Evolutionary conservation across 225 moss, liverwort and hornwort genomes (phyloP), one percentile per base, ranked within the genome.

Genomic region (Sphagnum tenellum): DNA sequence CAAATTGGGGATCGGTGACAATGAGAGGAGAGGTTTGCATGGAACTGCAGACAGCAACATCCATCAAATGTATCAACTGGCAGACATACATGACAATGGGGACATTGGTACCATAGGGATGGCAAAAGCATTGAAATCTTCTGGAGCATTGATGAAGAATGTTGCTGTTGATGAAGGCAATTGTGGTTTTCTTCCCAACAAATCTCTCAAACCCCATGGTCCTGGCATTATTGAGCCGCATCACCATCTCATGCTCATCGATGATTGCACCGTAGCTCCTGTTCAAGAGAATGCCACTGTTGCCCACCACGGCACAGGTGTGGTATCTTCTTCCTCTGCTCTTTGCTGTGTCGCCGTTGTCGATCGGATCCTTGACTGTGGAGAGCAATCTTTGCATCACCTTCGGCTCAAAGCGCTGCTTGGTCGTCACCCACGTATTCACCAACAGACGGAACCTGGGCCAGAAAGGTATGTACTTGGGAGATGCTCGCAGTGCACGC

Each of bases 81-180:
- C 65, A 66, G 3, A 66, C 44, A 45, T 66, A 66, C 54, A 66
- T 7, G 45, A 46, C 65, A 8, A 55, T 54, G 53, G 65, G 54
- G 4, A 66, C 65, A 45, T 9, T 4, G 11, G 45, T 10, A 10
- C 65, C 65, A 45, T 66, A 66, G 6, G 65, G 65, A 46, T 55
- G 65, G 55, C 65, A 66, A 5, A 45, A 8, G 65, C 65, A 66
- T 5, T 47, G 7, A 2, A 45, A 4, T 54, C 9, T 54, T 54
- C n/a, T 11, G 8, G 46, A 66, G 44, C 65, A 66, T 4, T 5
- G 5, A 46, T 66, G 65, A 11, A 66, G 65, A 55, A 66, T 55
- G 54, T 66, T 66, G 54, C 65, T 66, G 55, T 66, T 66, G 11
- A 66, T 12, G 54, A 66, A 66, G 5, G 65, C 54, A 9, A 66